Base-by-base conservation (phyloP, 306 rosid genomes). In the Cucurbita ficifolia region DNA sequence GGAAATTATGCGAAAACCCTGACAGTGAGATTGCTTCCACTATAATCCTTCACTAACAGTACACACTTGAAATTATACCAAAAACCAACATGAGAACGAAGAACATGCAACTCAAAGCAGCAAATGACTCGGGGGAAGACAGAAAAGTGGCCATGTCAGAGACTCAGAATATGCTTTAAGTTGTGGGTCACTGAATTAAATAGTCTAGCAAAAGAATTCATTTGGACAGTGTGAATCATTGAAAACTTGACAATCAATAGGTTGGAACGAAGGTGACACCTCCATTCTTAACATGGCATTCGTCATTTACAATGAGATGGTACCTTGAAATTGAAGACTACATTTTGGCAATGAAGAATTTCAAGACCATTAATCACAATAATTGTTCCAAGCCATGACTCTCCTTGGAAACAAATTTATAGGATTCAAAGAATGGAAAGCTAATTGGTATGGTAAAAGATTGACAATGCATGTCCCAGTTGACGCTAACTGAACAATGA, bases 21-120 rank as follows among this genome's bases (percentile, higher is more conserved):
- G 16, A 33, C 17, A 29, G 29, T 48, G 46, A 50, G 46, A 70
- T 29, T 33, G 24, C 46, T 48, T 68, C 40, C 17, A 70, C 22
- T 8, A 50, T 39, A 70, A 70, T 49, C 74, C 59, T 70, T 70
- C 74, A 70, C 8, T 70, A 59, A 70, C 14, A 45, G 73, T 69
- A 21, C 74, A 33, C 55, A 14, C 40, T 68, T 14, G 59, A 8
- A 70, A 48, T 70, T 36, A 24, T 24, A 24, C 38, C 55, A 14
- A 45, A 50, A 70, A 17, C 16, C 33, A 70, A 33, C 24, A 50
- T 29, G 59, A 70, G 59, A 50, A 70, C 7, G 4, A 48, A 64
- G 42, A 18, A 38, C 11, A 43, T 65, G 35, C 12, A 65, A 65
- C 72, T 65, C 36, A 65, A 48, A 48, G 73, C 55, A 69, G 73